These are phyloP conservation scores for Plectosphaerella plurivora DNA, from an alignment of 2,329 filamentous ascomycete genomes.

Conservation along the genomic window DNA sequence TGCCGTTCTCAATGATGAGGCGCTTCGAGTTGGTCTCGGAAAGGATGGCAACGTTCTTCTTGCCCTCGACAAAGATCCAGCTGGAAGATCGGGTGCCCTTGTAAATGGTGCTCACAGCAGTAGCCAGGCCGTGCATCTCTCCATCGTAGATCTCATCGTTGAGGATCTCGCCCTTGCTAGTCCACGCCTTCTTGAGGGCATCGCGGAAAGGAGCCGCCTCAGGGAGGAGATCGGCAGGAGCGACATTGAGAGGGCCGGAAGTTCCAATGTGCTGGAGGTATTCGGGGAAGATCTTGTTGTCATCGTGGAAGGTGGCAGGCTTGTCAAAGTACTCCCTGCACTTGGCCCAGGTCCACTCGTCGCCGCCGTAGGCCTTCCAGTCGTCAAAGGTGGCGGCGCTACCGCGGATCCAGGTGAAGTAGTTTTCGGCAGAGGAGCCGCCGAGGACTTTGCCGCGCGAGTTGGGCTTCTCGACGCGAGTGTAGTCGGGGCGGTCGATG, in stretches of 20 bases:
- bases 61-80: conserved; percentile 44
- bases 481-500: conserved; percentile 54
- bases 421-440: conserved; percentile 55
- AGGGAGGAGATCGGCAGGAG: conserved; percentile 48
- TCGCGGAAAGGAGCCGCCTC: conserved; percentile 48
- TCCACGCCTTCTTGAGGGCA: conserved; percentile 46
- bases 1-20: conserved; percentile 44
- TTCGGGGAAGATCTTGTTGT: conserved; percentile 36
- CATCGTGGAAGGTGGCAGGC: conserved; percentile 50
- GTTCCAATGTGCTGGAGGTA: conserved; percentile 46
- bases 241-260: conserved; percentile 47
- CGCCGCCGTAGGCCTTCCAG: conserved; percentile 68
- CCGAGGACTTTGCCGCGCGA: conserved; percentile 56
- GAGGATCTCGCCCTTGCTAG: conserved; percentile 42
- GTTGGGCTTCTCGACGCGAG: conserved; percentile 59
- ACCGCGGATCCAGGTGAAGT: conserved; percentile 60
- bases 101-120: conserved; percentile 53
- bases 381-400: conserved; percentile 58
- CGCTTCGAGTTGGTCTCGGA: conserved; percentile 43
- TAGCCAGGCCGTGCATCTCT: conserved; percentile 46
- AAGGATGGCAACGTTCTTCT: conserved; percentile 51
- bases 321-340: conserved; percentile 42
- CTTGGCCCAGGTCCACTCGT: conserved; percentile 57
- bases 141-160: conserved; percentile 54
- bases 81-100: conserved; percentile 49